Conservation (phyloP, 306 rosid species). For the Castanea crenata region DNA sequence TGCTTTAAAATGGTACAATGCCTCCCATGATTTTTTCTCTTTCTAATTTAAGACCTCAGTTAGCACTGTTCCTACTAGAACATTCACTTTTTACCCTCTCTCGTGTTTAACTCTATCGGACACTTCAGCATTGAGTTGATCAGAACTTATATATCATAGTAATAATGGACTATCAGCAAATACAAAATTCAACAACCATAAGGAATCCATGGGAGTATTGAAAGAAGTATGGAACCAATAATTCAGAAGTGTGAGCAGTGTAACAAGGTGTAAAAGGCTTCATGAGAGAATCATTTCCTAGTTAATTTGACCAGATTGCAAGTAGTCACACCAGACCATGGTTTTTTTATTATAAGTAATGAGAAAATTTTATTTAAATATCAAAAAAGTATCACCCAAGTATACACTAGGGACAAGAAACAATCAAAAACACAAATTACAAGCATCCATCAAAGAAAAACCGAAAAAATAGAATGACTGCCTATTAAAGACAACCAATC, state of each 20-base stretch:
- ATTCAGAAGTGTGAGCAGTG: neutral
- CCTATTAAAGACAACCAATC: no score
- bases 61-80: no score
- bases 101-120: neutral
- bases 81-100: neutral
- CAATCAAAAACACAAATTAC: no score
- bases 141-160: neutral
- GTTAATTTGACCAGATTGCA: neutral
- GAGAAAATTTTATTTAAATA: no score
- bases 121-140: neutral
- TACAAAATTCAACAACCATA: neutral
- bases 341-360: no score
- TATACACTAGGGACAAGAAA: no score
- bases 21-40: neutral
- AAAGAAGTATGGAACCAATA: neutral
- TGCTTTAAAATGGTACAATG: neutral
- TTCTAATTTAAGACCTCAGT: no score
- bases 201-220: neutral
- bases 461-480: no score
- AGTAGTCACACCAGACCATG: neutral
- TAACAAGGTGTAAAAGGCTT: neutral
- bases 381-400: no score
- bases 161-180: no score
- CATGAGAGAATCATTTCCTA: neutral
- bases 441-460: no score